Conservation (phyloP, 2,329 filamentous ascomycete genomes). For the Penicillium sp. region DNA sequence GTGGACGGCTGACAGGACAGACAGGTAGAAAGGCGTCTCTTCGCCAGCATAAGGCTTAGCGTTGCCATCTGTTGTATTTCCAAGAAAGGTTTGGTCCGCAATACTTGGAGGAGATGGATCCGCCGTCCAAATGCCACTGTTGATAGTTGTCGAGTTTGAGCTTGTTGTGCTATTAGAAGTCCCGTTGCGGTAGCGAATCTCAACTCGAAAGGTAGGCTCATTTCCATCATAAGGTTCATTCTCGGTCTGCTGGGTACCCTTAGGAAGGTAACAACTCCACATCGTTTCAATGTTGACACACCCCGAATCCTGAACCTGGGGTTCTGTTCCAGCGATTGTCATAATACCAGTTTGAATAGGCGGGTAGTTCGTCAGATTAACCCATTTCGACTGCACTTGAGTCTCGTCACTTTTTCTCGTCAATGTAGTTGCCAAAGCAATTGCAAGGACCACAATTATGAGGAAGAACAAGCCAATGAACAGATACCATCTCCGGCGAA, state of each 20-base stretch:
- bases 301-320: slow-evolving; percentile 61
- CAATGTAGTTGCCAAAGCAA: slow-evolving; percentile 60
- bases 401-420: slow-evolving; percentile 46
- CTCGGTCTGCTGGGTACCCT: slow-evolving; percentile 65
- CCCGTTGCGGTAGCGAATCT: slow-evolving; percentile 65
- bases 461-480: slow-evolving; percentile 54
- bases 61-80: slow-evolving; percentile 79
- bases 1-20: slow-evolving; percentile 55
- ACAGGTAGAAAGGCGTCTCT: slow-evolving; percentile 85
- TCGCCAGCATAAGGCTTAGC: slow-evolving; percentile 75
- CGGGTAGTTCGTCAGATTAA: slow-evolving; percentile 83
- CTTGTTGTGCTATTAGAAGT: slow-evolving; percentile 43
- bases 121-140: slow-evolving; percentile 32
- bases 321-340: slow-evolving; percentile 73
- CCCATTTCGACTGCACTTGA: slow-evolving; percentile 61
- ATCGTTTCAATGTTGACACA: slow-evolving; percentile 72
- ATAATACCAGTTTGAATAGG: slow-evolving; percentile 81
- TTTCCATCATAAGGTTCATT: slow-evolving; percentile 64
- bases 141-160: background rate
- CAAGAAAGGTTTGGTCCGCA: slow-evolving; percentile 76
- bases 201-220: slow-evolving; percentile 76
- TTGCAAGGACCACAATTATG: slow-evolving; percentile 56
- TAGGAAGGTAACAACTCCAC: slow-evolving; percentile 85
- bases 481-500: slow-evolving; percentile 62
- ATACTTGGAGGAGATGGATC: slow-evolving; percentile 51